Conservation (phyloP, 2,329 filamentous ascomycete species). For the Fusarium musae region DNA sequence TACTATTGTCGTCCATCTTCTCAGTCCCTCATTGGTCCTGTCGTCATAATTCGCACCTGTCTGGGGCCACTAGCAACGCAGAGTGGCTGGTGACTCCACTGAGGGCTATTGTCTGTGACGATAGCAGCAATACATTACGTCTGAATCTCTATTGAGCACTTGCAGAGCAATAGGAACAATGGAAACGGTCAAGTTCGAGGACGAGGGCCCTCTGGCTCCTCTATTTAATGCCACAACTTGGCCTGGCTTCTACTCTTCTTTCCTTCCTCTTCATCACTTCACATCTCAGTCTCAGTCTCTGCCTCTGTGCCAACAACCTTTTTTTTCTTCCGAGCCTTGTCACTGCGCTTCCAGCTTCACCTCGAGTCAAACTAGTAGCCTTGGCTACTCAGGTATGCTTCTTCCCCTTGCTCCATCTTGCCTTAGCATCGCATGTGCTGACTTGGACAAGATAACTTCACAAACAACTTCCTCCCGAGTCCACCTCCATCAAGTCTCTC, state of each 20-base stretch:
- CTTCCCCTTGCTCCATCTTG: not conserved
- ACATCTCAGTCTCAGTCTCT: not conserved
- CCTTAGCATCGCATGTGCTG: not conserved
- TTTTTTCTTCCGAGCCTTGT: not conserved
- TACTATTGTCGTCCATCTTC: not conserved
- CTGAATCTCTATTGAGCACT: not conserved
- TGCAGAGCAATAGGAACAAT: not conserved
- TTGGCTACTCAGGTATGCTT: not conserved
- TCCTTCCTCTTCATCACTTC: not conserved
- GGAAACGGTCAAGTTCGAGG: not conserved
- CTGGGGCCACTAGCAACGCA: not conserved
- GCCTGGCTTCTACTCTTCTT: not conserved
- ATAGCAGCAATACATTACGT: not conserved
- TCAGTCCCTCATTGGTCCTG: not conserved
- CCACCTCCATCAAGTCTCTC: not conserved
- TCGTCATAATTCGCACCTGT: not conserved
- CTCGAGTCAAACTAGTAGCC: not conserved
- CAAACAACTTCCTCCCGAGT: not conserved
- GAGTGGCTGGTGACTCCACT: not conserved
- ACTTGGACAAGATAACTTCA: not conserved
- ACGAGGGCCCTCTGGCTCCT: not conserved
- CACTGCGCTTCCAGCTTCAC: not conserved
- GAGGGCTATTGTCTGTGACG: not conserved
- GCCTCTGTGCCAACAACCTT: not conserved
- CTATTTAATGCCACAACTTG: slow-evolving; percentile 1